Percentiles rank a stretch among this genome's conserved stretches.
These are phyloP conservation scores for Pigoraptor vietnamica DNA, from an alignment of 78 protist species.

Conservation along the genomic window DNA sequence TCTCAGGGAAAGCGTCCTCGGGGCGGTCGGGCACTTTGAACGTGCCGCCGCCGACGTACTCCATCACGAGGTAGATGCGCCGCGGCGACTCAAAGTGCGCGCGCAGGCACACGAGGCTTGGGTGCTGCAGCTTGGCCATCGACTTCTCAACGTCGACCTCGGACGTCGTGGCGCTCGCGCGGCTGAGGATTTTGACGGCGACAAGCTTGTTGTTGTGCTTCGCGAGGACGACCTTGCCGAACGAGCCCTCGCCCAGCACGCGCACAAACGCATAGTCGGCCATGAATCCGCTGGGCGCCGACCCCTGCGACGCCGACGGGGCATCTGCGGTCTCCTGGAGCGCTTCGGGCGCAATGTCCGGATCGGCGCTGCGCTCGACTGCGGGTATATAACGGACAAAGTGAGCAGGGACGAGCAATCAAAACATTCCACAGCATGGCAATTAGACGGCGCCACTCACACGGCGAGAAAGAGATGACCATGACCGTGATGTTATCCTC, in stretches of 20 bases:
- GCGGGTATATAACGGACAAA: too few species aligned
- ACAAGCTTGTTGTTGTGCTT: neutral
- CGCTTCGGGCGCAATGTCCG: too few species aligned
- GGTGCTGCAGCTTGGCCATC: neutral
- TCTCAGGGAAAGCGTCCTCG: neutral
- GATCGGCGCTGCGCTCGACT: too few species aligned
- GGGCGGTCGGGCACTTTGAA: neutral
- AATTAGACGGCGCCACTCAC: too few species aligned
- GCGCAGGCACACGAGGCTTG: neutral
- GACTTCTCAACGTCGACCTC: neutral
- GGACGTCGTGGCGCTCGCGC: neutral
- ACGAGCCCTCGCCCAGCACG: slow-evolving; percentile 37
- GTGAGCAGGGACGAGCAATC: too few species aligned
- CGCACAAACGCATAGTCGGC: too few species aligned
- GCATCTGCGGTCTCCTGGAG: too few species aligned
- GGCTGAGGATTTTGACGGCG: neutral
- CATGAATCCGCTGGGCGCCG: neutral
- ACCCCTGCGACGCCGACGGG: too few species aligned
- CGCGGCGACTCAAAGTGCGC: neutral
- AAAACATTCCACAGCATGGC: too few species aligned
- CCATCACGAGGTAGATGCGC: neutral
- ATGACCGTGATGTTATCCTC: neutral
- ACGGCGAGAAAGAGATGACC: neutral
- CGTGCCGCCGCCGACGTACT: slow-evolving; percentile 23
- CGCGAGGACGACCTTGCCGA: slow-evolving; percentile 31